Evolutionary conservation across 2,329 filamentous ascomycete species (phyloP).

Genomic region (Venturia nashicola): DNA sequence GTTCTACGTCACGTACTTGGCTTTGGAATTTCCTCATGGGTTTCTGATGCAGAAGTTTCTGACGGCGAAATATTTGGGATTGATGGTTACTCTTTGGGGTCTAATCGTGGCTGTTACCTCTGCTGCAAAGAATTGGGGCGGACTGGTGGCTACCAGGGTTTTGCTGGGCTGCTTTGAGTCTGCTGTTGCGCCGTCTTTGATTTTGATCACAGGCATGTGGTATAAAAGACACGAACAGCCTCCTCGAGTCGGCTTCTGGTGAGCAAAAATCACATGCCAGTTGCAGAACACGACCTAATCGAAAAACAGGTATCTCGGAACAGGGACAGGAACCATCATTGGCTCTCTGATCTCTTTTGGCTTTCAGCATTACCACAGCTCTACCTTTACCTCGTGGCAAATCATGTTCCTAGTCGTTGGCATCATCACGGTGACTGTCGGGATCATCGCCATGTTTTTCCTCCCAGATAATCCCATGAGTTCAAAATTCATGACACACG

Average conservation of each 20-base stretch:
- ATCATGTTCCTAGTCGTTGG: slow-evolving; percentile 23
- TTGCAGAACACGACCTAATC: neutral
- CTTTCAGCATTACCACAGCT: neutral
- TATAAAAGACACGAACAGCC: slow-evolving; percentile 28
- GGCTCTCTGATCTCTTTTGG: neutral
- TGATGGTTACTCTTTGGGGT: slow-evolving; percentile 18
- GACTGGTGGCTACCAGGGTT: slow-evolving; percentile 18
- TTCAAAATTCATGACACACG: slow-evolving; percentile 19
- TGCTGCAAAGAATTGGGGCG: slow-evolving; percentile 18
- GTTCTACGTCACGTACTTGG: slow-evolving; percentile 16
- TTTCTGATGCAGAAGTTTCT: slow-evolving; percentile 15
- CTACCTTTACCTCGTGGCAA: neutral
- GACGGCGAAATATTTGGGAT: slow-evolving; percentile 21
- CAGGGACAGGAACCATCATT: neutral
- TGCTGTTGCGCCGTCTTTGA: slow-evolving; percentile 23
- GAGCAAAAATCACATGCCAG: neutral
- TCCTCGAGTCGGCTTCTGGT: slow-evolving; percentile 19
- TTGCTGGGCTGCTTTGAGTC: slow-evolving; percentile 22
- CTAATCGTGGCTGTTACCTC: slow-evolving; percentile 18
- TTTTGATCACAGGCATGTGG: slow-evolving; percentile 27
- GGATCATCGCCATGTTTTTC: slow-evolving; percentile 19
- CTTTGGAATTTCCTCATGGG: slow-evolving; percentile 15
- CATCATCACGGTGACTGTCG: slow-evolving; percentile 22
- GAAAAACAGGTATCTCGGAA: neutral
- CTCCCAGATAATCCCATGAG: slow-evolving; percentile 23